These are phyloP conservation scores for Xerocomus minutiporus DNA, from an alignment of 1,284 basidiomycete species.

Conservation along the genomic window DNA sequence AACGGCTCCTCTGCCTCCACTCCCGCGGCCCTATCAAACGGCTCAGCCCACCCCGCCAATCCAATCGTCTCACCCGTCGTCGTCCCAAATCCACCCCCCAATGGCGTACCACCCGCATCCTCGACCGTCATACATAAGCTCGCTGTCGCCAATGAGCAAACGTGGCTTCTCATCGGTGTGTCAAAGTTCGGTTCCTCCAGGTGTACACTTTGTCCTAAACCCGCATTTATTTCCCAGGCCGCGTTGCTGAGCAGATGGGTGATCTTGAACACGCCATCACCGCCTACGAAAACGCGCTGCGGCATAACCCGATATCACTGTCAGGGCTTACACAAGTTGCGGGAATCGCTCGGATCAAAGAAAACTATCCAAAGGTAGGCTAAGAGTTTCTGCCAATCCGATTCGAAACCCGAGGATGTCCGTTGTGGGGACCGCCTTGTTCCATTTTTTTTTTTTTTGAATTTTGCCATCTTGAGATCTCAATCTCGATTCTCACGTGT, in stretches of 20 bases:
- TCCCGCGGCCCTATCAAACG: constrained; percentile 42
- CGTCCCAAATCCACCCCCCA: constrained; percentile 37
- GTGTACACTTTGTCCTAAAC: constrained; percentile 1
- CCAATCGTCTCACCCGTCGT: constrained; percentile 49
- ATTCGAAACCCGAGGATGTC: constrained; percentile 37
- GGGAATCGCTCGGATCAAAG: constrained; percentile 84
- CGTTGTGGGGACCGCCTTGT: constrained; percentile 33
- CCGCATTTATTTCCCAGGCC: constrained; percentile 48
- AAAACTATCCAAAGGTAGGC: constrained; percentile 77
- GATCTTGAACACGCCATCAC: constrained; percentile 85
- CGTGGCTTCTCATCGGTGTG: constrained; percentile 87
- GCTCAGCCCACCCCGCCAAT: constrained; percentile 31
- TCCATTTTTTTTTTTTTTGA: constrained; percentile 13
- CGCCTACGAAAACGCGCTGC: constrained; percentile 88
- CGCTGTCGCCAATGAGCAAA: constrained; percentile 82
- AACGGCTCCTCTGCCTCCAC: constrained; percentile 45
- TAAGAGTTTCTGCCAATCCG: constrained; percentile 30
- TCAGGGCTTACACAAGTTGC: constrained; percentile 88
- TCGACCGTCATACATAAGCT: constrained; percentile 65
- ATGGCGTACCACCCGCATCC: constrained; percentile 38
- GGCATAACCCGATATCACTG: constrained; percentile 87
- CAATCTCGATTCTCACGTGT: constrained; percentile 39
- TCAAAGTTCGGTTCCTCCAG: constrained; percentile 13
- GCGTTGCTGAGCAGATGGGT: constrained; percentile 87
- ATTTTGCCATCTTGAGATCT: constrained; percentile 25